These are phyloP conservation scores for Heritiera littoralis DNA, from an alignment of 345 rosid species.

Conservation along the genomic window DNA sequence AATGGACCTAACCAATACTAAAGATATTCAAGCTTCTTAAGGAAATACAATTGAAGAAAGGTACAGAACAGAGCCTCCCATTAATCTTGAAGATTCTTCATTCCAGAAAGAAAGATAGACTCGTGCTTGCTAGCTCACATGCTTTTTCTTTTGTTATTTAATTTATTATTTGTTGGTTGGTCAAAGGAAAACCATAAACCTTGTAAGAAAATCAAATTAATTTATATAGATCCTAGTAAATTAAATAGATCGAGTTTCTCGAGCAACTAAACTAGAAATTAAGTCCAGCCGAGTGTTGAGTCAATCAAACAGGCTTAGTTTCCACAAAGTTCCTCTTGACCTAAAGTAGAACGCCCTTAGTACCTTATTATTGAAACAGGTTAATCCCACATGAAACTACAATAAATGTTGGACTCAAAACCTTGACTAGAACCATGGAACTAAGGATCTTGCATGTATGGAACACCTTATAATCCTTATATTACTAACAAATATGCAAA, in stretches of 20 bases:
- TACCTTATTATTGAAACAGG: neutral
- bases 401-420: neutral
- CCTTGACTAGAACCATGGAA: neutral
- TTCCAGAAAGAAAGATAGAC: neutral
- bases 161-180: neutral
- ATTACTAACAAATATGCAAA: neutral
- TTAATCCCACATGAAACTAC: conserved; percentile 4
- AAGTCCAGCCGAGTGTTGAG: neutral
- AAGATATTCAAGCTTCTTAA: neutral
- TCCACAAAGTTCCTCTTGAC: neutral
- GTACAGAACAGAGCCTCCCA: neutral
- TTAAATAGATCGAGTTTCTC: neutral
- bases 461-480: neutral
- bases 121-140: neutral
- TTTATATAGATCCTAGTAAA: neutral
- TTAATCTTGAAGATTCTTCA: neutral
- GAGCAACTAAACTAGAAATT: neutral
- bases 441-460: neutral
- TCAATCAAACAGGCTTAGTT: neutral
- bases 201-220: neutral
- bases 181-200: neutral
- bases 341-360: neutral
- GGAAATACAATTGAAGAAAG: neutral
- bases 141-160: neutral
- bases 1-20: neutral